Conservation (phyloP, 805 yeast species). For the Wickerhamomyces pijperi region DNA sequence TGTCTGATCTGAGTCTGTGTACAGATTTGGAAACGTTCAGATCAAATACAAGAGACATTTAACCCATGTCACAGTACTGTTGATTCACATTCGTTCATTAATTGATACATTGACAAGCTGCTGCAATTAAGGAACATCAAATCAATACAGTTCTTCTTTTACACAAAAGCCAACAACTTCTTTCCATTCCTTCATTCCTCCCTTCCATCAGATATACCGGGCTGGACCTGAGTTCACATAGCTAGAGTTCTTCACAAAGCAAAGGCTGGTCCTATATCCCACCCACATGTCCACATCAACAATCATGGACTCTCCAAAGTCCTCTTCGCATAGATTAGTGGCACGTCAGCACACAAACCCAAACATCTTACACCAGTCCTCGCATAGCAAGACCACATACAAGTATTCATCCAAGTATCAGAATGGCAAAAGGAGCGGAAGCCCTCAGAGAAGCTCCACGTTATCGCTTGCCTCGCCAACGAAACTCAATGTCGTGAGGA, state of each 20-base stretch:
- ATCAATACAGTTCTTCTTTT: too few relatives aligned
- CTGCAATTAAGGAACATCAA: too few relatives aligned
- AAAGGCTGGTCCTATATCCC: slow-evolving; percentile 8
- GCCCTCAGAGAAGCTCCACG: slow-evolving; percentile 20
- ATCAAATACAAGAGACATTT: too few relatives aligned
- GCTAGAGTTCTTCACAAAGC: slow-evolving; percentile 4
- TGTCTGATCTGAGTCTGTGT: too few relatives aligned
- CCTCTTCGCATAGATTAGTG: slow-evolving; percentile 4
- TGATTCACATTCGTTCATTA: too few relatives aligned
- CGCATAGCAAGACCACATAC: background rate
- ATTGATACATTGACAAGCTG: too few relatives aligned
- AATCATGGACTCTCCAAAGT: slow-evolving; percentile 12
- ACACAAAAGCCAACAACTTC: too few relatives aligned
- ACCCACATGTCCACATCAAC: slow-evolving; percentile 5
- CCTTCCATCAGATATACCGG: slow-evolving; percentile 4
- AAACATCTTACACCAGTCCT: background rate
- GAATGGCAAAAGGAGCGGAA: slow-evolving; percentile 8
- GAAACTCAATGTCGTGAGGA: slow-evolving; percentile 31
- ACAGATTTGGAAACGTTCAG: too few relatives aligned
- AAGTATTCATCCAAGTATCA: slow-evolving; percentile 4
- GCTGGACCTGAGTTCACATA: slow-evolving; percentile 14
- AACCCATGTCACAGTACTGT: too few relatives aligned
- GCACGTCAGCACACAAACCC: background rate
- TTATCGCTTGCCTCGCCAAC: slow-evolving; percentile 34
- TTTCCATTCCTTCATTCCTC: background rate